These are phyloP conservation scores for Allomyces javanicus DNA, from an alignment of 192 early-diverging fungal species.

Conservation along the genomic window DNA sequence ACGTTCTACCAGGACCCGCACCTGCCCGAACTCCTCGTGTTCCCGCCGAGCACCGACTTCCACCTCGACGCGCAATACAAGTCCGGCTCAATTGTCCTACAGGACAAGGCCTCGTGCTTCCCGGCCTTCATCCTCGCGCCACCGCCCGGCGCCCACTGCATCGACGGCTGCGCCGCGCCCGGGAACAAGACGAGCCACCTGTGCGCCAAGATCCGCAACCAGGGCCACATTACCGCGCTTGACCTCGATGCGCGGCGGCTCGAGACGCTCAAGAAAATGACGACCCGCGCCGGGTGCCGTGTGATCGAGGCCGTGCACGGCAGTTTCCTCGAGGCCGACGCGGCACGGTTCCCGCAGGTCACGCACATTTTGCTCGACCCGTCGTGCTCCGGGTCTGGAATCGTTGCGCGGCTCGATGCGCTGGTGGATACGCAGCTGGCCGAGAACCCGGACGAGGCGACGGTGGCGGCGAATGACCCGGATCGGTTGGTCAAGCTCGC, in stretches of 20 bases:
- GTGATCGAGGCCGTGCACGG: not conserved
- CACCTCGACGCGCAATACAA: slow-evolving; percentile 59
- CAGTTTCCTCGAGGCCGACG: slow-evolving; percentile 64
- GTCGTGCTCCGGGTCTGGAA: slow-evolving; percentile 88
- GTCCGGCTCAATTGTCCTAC: slow-evolving; percentile 65
- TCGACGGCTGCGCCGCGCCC: slow-evolving; percentile 92
- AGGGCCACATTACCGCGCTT: slow-evolving; percentile 74
- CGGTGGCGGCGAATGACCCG: slow-evolving; percentile 14
- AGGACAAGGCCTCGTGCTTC: slow-evolving; percentile 92
- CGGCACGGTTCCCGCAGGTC: slow-evolving; percentile 44
- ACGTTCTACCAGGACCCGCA: slow-evolving; percentile 40
- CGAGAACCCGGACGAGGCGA: slow-evolving; percentile 7
- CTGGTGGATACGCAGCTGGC: slow-evolving; percentile 39
- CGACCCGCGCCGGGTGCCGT: slow-evolving; percentile 53
- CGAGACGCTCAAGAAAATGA: slow-evolving; percentile 49
- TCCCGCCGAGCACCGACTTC: slow-evolving; percentile 71
- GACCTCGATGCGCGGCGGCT: slow-evolving; percentile 63
- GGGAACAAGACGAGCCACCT: slow-evolving; percentile 97
- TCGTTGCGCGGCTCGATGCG: slow-evolving; percentile 70
- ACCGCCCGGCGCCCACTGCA: slow-evolving; percentile 31
- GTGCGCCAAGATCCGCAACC: slow-evolving; percentile 67
- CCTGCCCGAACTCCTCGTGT: slow-evolving; percentile 59
- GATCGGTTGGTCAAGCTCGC: slow-evolving; percentile 52
- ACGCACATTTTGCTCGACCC: slow-evolving; percentile 87
- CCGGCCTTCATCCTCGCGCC: slow-evolving; percentile 68